Percentiles rank a stretch among this genome's conserved stretches.
phyloP scores from a whole-genome alignment of 1,139 yeast genomes.

The Kazachstania sp. region DNA sequence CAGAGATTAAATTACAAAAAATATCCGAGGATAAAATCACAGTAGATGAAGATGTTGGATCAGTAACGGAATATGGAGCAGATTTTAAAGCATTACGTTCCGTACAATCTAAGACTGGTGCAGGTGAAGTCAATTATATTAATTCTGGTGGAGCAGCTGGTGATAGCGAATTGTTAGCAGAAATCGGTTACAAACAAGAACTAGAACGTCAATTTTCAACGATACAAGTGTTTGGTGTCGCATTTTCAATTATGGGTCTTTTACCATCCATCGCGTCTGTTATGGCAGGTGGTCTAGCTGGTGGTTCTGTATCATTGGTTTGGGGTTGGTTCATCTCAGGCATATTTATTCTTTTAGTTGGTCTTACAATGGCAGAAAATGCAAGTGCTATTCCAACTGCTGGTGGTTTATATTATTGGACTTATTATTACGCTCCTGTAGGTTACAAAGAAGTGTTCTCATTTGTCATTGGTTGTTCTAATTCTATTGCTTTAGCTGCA shows the following conservation, averaged over 20 bases:
- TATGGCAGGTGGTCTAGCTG: slow-evolving; percentile 35
- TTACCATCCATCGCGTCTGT: slow-evolving; percentile 41
- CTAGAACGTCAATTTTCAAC: slow-evolving; percentile 40
- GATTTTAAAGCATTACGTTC: slow-evolving; percentile 4
- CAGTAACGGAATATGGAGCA: background rate
- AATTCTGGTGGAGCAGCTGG: slow-evolving; percentile 16
- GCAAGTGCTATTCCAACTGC: slow-evolving; percentile 67
- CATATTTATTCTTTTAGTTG: slow-evolving; percentile 49
- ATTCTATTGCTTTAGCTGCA: slow-evolving; percentile 49
- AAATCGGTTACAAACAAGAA: slow-evolving; percentile 47
- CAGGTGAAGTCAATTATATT: slow-evolving; percentile 23
- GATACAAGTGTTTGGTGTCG: slow-evolving; percentile 43
- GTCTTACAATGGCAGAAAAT: slow-evolving; percentile 55
- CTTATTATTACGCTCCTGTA: slow-evolving; percentile 47
- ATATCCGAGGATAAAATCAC: background rate
- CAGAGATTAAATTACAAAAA: background rate
- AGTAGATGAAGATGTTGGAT: background rate
- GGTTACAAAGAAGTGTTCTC: slow-evolving; percentile 38
- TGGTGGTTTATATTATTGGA: slow-evolving; percentile 63
- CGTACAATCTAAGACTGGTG: slow-evolving; percentile 14
- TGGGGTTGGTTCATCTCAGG: slow-evolving; percentile 69
- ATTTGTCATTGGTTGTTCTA: slow-evolving; percentile 51
- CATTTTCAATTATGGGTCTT: slow-evolving; percentile 47
- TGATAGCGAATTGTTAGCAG: slow-evolving; percentile 45
- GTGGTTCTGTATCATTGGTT: slow-evolving; percentile 50